Evolutionary conservation across 345 rosid species (phyloP), one percentile per base, ranked within the genome.

Genomic region (Eucalyptus cloeziana): DNA sequence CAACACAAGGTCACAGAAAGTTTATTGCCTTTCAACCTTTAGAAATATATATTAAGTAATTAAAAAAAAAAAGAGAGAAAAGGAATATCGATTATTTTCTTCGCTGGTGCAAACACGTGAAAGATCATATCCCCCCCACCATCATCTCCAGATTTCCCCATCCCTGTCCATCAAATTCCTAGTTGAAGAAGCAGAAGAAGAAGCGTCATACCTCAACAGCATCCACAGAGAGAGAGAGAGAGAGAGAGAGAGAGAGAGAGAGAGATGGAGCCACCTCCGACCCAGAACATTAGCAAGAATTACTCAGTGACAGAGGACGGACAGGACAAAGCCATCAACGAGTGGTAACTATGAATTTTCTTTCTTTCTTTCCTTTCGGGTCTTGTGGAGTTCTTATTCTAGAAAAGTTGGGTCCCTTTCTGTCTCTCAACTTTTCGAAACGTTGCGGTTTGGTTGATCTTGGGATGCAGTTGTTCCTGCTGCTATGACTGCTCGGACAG

Each of bases 191-290:
- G 13, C 49, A 24, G 50, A 13, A 40, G 45, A 19, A 30, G 43
- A 69, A 27, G 50, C 30, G 22, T 54, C 44, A 54, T 24, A 25
- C 67, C 4, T 58, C 67, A 27, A 25, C n/a, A 58, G 67, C 67
- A 58, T 58, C 67, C 51, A 87, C 40, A 45, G 25, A 37, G 16
- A n/a, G 45, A 69, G 17, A 27, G 49, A 86, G 37, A 40, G 40
- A 40, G 40, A 40, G 40, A 40, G 40, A 40, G 40, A 14, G 43
- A 30, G 30, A 49, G 22, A 25, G 88, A 56, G 51, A 43, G 10
- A 56, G 85, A 88, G 81, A 88, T 90, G 91, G 91, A 90, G 31
- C 91, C 91, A 21, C 91, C 91, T 71, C 89, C 71, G 56, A 15
- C 87, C 12, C 91, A 90, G 54, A 80, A 25, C 69, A 90, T 90